Base-by-base conservation (phyloP, 306 rosid species). In the Gastrolobium villosum region DNA sequence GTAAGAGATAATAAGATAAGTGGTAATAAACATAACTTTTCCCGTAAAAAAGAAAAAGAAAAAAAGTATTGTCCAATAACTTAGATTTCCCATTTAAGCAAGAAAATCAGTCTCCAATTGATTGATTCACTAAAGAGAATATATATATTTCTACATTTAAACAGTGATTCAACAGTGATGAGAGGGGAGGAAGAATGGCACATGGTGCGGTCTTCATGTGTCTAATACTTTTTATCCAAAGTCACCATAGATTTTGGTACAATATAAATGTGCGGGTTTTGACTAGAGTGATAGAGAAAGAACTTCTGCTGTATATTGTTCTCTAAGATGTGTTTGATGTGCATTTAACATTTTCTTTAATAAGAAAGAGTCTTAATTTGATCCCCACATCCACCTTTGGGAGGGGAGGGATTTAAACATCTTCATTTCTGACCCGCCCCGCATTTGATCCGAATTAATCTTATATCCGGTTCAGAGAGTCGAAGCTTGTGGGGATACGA, bases 181-280 rank as follows among this genome's bases (percentile, higher is more conserved):
- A 87, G 88, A 67, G 88, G 87, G 81, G 89, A n/a, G 84, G 84
- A 37, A 82, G 85, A 85, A 76, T 87, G 85, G 84, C 87, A 83
- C 88, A 86, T 67, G 93, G 83, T 65, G 49, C 75, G 82, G 82
- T 85, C 84, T 72, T 56, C 40, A 26, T 72, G 55, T 41, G 55
- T 54, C 13, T 57, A 73, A 31, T 41, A 26, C 32, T 41, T 31
- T 56, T 56, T 10, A 30, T 72, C 35, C 3, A 55, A 55, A 56
- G 46, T 57, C 6, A 13, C 32, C 56, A 30, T 14, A 7, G 1
- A 5, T 40, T 54, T 72, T 39, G 30, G 9, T 10, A 10, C 15
- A 72, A 3, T 7, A 56, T 54, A 56, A 35, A 70, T 53, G 5
- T 53, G 31, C 13, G 30, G 60, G 60, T 34, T 69, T 45, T 68